Percentiles rank a stretch among this genome's conserved stretches.
phyloP scores from a whole-genome alignment of 2,329 filamentous ascomycete species.

The Cordyceps militaris region DNA sequence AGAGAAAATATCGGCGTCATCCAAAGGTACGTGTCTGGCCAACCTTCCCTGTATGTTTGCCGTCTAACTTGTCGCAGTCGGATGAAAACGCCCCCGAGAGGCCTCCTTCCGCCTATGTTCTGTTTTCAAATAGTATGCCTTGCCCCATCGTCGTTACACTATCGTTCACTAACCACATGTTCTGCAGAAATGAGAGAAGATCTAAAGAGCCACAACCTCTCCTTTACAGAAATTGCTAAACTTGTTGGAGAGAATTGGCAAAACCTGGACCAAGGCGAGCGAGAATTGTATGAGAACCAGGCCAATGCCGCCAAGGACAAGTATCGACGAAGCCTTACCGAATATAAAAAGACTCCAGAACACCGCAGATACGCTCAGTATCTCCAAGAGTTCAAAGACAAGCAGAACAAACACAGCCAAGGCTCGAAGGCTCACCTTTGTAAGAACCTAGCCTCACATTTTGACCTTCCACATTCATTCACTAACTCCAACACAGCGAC shows the following conservation, averaged over 20 bases:
- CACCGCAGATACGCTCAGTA: constrained; percentile 66
- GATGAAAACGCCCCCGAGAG: constrained; percentile 76
- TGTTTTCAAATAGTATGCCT: constrained; percentile 73
- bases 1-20: constrained; percentile 71
- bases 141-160: not conserved
- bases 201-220: constrained; percentile 66
- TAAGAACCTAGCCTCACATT: not conserved
- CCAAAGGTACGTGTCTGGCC: constrained; percentile 52
- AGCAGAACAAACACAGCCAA: constrained; percentile 53
- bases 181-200: constrained; percentile 65
- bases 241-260: constrained; percentile 79
- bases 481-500: constrained; percentile 29
- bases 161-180: not conserved
- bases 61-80: constrained; percentile 37
- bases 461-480: not conserved
- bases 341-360: constrained; percentile 70
- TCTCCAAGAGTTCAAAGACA: constrained; percentile 69
- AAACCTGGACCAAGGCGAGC: constrained; percentile 56
- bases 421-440: constrained; percentile 29
- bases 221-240: constrained; percentile 79
- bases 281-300: constrained; percentile 65
- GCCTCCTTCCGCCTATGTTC: constrained; percentile 74
- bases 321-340: constrained; percentile 63
- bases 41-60: not conserved
- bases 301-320: constrained; percentile 68